A percentile compares a stretch with the other conserved stretches of the same genome.
These are phyloP conservation scores for Eutrema heterophyllum DNA, from an alignment of 345 rosid species.

Conservation along the genomic window DNA sequence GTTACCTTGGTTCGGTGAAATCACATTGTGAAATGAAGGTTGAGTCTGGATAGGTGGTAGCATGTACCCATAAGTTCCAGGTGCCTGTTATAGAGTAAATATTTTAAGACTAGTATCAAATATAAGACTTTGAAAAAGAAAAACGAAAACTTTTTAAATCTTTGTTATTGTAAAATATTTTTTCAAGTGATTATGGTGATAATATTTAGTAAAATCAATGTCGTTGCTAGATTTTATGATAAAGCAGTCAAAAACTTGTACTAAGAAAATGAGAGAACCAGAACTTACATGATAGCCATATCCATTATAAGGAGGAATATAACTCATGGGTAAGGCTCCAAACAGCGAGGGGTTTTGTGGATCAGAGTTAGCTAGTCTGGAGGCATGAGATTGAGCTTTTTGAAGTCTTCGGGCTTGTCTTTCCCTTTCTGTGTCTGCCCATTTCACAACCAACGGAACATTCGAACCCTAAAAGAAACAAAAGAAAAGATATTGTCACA, in stretches of 20 bases:
- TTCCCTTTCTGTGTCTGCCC: constrained; percentile 99
- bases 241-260: not conserved
- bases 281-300: constrained; percentile 83
- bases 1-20: constrained; percentile 67
- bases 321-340: constrained; percentile 88
- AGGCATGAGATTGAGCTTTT: constrained; percentile 67
- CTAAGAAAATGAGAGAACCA: not conserved
- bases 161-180: not conserved
- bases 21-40: constrained; percentile 53
- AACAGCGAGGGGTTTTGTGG: constrained; percentile 72
- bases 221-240: not conserved
- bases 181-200: not conserved
- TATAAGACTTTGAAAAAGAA: no score
- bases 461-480: constrained; percentile 69
- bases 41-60: constrained; percentile 85
- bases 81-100: constrained; percentile 44
- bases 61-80: constrained; percentile 86
- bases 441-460: constrained; percentile 96
- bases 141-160: not conserved
- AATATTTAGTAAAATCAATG: not conserved
- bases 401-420: constrained; percentile 85
- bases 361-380: constrained; percentile 50
- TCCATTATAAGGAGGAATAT: constrained; percentile 74
- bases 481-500: constrained; percentile 8
- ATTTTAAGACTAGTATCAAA: not conserved